Conservation (phyloP, 768 basidiomycete species). For the Inosperma sp. region DNA sequence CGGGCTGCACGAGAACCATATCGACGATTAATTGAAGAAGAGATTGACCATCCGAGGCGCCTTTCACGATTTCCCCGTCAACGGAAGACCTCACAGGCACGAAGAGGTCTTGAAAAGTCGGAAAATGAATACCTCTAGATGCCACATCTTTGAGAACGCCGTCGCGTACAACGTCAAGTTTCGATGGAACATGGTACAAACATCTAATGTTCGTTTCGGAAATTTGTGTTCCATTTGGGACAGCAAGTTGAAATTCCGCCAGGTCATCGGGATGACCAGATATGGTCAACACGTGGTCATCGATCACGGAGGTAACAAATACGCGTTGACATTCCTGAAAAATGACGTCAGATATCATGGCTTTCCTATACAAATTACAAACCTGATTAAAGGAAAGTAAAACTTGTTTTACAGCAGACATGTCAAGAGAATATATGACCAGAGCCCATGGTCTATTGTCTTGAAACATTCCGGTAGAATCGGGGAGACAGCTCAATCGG, state of each 20-base stretch:
- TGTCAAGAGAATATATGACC: constrained; percentile 32
- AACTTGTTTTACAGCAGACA: constrained; percentile 20
- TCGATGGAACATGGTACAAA: constrained; percentile 47
- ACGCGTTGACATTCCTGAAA: constrained; percentile 21
- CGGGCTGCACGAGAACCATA: constrained; percentile 47
- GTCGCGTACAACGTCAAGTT: constrained; percentile 30
- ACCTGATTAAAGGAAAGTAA: constrained; percentile 25
- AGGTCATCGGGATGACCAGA: constrained; percentile 55
- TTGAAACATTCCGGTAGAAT: constrained; percentile 4
- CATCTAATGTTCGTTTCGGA: constrained; percentile 45
- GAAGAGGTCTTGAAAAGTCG: constrained; percentile 42
- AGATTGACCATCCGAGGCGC: constrained; percentile 14
- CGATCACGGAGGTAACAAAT: constrained; percentile 49
- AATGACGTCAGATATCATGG: too few relatives aligned
- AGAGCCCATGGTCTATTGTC: constrained; percentile 41
- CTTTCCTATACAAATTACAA: too few relatives aligned
- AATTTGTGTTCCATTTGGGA: constrained; percentile 33
- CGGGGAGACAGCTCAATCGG: constrained; percentile 31
- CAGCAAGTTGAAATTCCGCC: constrained; percentile 34
- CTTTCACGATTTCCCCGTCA: constrained; percentile 35
- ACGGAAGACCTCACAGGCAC: constrained; percentile 45
- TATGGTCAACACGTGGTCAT: constrained; percentile 45
- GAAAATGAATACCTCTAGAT: constrained; percentile 46
- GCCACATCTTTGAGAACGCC: constrained; percentile 42
- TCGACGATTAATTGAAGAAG: constrained; percentile 44